phyloP scores from a whole-genome alignment of 2,329 filamentous ascomycete genomes.

The Trichoderma sp. region DNA sequence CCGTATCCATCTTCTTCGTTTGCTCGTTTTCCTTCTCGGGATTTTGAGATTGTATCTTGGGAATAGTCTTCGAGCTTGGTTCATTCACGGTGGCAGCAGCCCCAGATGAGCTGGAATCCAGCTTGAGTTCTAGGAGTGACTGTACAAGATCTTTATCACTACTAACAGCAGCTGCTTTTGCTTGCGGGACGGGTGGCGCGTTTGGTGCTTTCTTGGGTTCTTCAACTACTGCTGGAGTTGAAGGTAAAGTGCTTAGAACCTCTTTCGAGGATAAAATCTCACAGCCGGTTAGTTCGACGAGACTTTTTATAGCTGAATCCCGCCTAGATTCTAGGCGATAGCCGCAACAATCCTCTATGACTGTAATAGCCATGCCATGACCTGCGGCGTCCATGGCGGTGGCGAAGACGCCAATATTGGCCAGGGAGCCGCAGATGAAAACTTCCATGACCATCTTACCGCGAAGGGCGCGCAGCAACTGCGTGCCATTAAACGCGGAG shows the following conservation, averaged over 20 bases:
- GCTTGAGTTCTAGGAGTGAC: slow-evolving; percentile 36
- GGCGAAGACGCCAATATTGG: slow-evolving; percentile 86
- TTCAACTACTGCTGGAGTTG: slow-evolving; percentile 15
- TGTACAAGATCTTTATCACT: slow-evolving; percentile 32
- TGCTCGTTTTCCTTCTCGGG: slow-evolving; percentile 22
- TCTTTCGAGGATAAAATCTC: slow-evolving; percentile 61
- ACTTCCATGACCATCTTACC: slow-evolving; percentile 86
- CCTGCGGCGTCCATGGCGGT: slow-evolving; percentile 88
- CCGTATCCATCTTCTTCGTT: slow-evolving; percentile 11
- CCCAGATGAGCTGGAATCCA: slow-evolving; percentile 32
- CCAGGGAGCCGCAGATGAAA: slow-evolving; percentile 83
- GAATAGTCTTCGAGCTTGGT: not conserved
- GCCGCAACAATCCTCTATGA: slow-evolving; percentile 87
- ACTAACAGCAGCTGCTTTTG: not conserved
- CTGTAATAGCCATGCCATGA: slow-evolving; percentile 82
- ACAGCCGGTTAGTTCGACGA: slow-evolving; percentile 75
- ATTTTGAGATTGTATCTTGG: not conserved
- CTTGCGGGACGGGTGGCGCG: not conserved
- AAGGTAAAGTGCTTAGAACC: slow-evolving; percentile 46
- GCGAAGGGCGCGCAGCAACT: slow-evolving; percentile 74
- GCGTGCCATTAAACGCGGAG: slow-evolving; percentile 78
- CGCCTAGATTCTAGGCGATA: slow-evolving; percentile 72
- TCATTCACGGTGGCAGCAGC: slow-evolving; percentile 19
- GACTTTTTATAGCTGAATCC: slow-evolving; percentile 66
- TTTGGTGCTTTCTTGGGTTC: not conserved